These are phyloP conservation scores for Colletotrichum higginsianum DNA, from an alignment of 2,329 filamentous ascomycete species.

Conservation along the genomic window DNA sequence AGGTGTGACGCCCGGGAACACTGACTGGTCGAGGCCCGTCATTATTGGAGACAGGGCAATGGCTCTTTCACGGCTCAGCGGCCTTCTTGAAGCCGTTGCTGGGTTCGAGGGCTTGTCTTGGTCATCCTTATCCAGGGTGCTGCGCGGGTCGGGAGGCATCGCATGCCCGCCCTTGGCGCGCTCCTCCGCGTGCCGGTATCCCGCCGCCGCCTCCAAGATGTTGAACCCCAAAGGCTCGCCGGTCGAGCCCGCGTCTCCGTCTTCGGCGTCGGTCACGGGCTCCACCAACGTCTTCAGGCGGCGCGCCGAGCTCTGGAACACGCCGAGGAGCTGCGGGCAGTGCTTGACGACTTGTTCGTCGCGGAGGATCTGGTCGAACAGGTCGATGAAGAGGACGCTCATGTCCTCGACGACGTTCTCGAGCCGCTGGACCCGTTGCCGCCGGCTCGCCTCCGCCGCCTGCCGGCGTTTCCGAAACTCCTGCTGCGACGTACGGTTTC, in stretches of 20 bases:
- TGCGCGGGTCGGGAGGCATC: background rate
- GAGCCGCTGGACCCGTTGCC: background rate
- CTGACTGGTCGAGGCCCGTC: background rate
- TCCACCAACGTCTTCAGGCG: background rate
- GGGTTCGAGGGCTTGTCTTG: background rate
- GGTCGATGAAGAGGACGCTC: conserved; percentile 5
- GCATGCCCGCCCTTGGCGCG: background rate
- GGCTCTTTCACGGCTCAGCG: background rate
- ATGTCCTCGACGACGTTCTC: conserved; percentile 1
- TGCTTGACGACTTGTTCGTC: background rate
- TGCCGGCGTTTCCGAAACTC: background rate
- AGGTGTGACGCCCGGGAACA: background rate
- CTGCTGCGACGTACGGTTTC: conserved; percentile 2
- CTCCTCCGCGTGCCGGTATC: background rate
- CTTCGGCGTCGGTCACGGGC: background rate
- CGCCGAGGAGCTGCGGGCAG: background rate
- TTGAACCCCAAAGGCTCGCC: background rate
- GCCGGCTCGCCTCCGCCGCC: background rate
- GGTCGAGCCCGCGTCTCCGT: no score
- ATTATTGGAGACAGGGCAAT: background rate
- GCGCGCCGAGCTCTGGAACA: background rate
- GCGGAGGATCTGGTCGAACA: background rate
- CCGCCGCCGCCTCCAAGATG: background rate
- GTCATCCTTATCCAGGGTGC: background rate
- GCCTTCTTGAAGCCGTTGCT: background rate